Evolutionary conservation across 2,329 filamentous ascomycete genomes (phyloP).

Genomic region (Penicillium sp.): DNA sequence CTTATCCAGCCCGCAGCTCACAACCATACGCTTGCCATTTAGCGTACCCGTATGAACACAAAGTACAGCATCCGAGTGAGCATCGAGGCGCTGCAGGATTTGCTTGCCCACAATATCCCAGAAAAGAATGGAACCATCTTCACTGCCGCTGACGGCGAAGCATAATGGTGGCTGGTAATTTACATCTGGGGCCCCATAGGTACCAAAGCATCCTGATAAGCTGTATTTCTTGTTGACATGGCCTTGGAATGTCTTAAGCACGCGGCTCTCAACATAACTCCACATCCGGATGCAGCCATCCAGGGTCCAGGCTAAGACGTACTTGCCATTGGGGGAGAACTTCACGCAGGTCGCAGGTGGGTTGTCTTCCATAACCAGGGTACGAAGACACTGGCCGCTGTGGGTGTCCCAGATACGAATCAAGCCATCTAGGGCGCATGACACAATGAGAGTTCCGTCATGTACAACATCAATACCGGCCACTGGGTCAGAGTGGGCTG

Average conservation of each 20-base stretch:
- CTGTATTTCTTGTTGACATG: slow-evolving; percentile 82
- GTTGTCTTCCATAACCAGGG: slow-evolving; percentile 94
- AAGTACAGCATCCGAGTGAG: slow-evolving; percentile 59
- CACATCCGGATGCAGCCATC: slow-evolving; percentile 88
- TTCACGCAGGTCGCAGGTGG: slow-evolving; percentile 83
- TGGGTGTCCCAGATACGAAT: slow-evolving; percentile 95
- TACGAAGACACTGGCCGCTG: slow-evolving; percentile 91
- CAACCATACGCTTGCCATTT: slow-evolving; percentile 51
- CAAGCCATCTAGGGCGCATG: slow-evolving; percentile 85
- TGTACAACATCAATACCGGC: slow-evolving; percentile 88
- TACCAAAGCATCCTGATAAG: slow-evolving; percentile 79
- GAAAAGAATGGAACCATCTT: slow-evolving; percentile 78
- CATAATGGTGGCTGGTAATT: slow-evolving; percentile 17
- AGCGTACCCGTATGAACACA: slow-evolving; percentile 59
- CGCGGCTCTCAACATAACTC: slow-evolving; percentile 89
- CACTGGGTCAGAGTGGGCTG: slow-evolving; percentile 93
- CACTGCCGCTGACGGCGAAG: slow-evolving; percentile 80
- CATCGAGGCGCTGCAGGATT: slow-evolving; percentile 66
- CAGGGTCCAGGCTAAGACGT: slow-evolving; percentile 85
- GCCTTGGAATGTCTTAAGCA: slow-evolving; percentile 96
- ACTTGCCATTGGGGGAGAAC: slow-evolving; percentile 92
- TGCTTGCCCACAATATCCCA: slow-evolving; percentile 91
- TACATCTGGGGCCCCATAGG: slow-evolving; percentile 53
- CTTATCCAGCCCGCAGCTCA: slow-evolving; percentile 62
- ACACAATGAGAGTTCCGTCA: slow-evolving; percentile 89